Evolutionary conservation across 495 filamentous ascomycete species (phyloP), one percentile per base, ranked within the genome.

Genomic region (Lindgomyces ingoldianus): DNA sequence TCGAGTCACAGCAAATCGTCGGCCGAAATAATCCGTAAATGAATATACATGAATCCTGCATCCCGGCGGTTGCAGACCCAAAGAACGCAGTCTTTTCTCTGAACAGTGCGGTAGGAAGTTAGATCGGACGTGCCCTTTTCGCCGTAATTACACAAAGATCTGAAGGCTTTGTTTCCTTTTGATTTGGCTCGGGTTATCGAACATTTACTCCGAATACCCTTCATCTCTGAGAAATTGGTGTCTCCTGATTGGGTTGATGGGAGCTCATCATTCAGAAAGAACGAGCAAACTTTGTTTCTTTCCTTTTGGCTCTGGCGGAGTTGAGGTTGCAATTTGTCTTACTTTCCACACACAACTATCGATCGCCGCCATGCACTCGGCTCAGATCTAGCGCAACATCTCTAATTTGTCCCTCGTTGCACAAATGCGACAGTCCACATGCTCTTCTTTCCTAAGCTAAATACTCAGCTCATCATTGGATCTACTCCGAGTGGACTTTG

Each of bases 1-100:
- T 52, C 48, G 4, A n/a, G n/a, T n/a, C 6, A 39, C 33, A 39
- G 33, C 33, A 39, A 39, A 39, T 39, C 33, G 6, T 6, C 33
- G 14, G 33, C 33, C 6, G 14, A 39, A 39, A 39, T 6, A 39
- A 25, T n/a, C 11, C 9, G 19, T 24, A 36, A 19, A 55, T 55
- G 51, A 55, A 55, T 41, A 55, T 55, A 55, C 51, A 55, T 55
- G 51, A 55, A 24, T 19, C 14, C 51, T 55, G 51, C 51, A n/a
- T 55, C 26, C 30, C 11, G 16, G 16, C 25, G 9, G 26, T 19
- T 39, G 33, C 33, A 39, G 6, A 39, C 26, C n/a, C n/a, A n/a
- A n/a, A n/a, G n/a, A 41, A 29, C 14, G n/a, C 25, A 36, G 51
- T 4, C 25, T 16, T 27, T 36, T 3, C 19, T 55, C 48, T 55